These are phyloP conservation scores for Fraxinus platypoda DNA, from an alignment of 305 asterid genomes.

Conservation along the genomic window DNA sequence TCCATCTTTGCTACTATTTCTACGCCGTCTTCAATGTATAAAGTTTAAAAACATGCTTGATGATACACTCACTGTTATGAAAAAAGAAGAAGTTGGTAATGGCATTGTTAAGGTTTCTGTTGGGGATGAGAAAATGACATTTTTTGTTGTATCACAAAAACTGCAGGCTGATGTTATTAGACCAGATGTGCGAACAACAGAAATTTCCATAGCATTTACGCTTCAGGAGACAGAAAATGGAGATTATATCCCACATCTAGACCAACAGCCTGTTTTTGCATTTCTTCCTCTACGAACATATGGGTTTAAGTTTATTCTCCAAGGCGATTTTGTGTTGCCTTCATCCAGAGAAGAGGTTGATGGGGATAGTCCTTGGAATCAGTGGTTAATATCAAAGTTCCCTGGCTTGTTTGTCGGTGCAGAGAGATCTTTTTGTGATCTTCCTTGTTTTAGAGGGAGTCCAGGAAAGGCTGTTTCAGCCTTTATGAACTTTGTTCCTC, in stretches of 20 bases:
- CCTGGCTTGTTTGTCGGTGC: conserved; percentile 82
- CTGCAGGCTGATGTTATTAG: conserved; percentile 55
- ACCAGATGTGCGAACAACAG: conserved; percentile 64
- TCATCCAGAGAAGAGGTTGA: conserved; percentile 99
- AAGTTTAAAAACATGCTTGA: conserved; percentile 66
- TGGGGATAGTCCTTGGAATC: conserved; percentile 92
- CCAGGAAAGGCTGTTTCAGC: conserved; percentile 74
- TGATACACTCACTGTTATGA: conserved; percentile 69
- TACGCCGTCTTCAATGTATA: conserved; percentile 86
- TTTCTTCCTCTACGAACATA: conserved; percentile 94
- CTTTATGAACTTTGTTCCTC: conserved; percentile 87
- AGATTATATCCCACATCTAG: conserved; percentile 58
- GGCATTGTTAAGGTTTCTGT: conserved; percentile 68
- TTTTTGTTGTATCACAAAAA: conserved; percentile 79
- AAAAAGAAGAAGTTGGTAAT: conserved; percentile 66
- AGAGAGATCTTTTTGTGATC: conserved; percentile 66
- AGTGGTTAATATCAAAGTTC: conserved; percentile 83
- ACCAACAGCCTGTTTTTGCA: conserved; percentile 93
- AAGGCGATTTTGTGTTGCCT: conserved; percentile 93
- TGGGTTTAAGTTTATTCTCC: conserved; percentile 87
- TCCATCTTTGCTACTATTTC: conserved; percentile 85
- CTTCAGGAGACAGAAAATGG: conserved; percentile 58
- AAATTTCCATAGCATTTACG: conserved; percentile 86
- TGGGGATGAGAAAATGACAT: conserved; percentile 74
- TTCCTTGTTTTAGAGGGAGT: conserved; percentile 68